Evolutionary conservation across 2,329 filamentous ascomycete genomes (phyloP), one percentile per base, ranked within the genome.

Genomic region (Epichloe elymi): DNA sequence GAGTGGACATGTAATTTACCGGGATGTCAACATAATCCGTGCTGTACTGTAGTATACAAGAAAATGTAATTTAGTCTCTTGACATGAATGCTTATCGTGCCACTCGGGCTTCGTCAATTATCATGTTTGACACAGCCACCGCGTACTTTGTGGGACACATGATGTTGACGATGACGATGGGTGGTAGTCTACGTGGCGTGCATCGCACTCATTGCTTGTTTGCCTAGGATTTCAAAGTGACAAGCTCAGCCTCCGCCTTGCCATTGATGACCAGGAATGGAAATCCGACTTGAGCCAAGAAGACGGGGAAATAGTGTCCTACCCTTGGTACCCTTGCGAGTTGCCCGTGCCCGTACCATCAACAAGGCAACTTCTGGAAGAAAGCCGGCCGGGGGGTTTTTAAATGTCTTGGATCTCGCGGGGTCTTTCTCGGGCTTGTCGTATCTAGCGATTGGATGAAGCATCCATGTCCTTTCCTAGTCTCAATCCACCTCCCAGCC

Each of bases 1-100:
- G 26, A 5, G 41, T 30, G 42, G 46, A 44, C 17, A 36, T 49
- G 50, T 52, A 52, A 48, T 52, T 52, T 52, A 52, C 23, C 23
- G 36, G 46, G 36, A 36, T 10, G 37, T 40, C 17, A 23, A 52
- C 46, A 46, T 48, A 52, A 49, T 46, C 20, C 46, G 46, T 45
- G 49, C 20, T 46, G 40, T 52, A 46, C 19, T 43, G 44, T 51
- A 51, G 44, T 51, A 51, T 47, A 51, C 38, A 46, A 47, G 17
- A 50, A 36, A 46, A 48, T 36, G 42, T 51, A 51, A 51, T 51
- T 33, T 46, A 51, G 44, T 40, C n/a, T 41, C 33, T 40, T 8
- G 38, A 10, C 38, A 40, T n/a, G 38, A 5, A 39, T n/a, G 14
- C 19, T 23, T 5, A 11, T 41, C 10, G 19, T 38, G 36, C 36